Evolutionary conservation across 2,329 filamentous ascomycete genomes (phyloP).

Genomic region (Esteya vermicola): DNA sequence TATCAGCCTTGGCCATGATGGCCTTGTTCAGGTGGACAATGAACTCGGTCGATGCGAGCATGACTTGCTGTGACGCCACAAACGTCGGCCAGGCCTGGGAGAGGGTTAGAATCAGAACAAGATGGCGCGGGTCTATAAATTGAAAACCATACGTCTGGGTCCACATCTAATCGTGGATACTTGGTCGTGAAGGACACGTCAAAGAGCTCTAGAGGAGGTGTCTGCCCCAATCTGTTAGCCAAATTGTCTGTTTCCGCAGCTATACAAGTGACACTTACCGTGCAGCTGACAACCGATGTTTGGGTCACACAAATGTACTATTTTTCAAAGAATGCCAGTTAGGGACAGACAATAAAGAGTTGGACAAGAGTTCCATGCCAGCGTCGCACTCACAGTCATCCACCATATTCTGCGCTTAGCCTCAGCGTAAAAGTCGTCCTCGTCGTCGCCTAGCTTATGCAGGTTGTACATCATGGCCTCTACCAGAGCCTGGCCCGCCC

Average conservation of each 20-base stretch:
- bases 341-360: neutral
- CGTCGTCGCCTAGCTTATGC: conserved; percentile 22
- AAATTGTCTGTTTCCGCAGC: neutral
- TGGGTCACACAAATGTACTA: conserved; percentile 37
- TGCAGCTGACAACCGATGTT: conserved; percentile 34
- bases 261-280: conserved; percentile 17
- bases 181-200: conserved; percentile 26
- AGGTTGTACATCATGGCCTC: conserved; percentile 31
- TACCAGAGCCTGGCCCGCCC: conserved; percentile 31
- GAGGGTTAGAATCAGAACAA: neutral
- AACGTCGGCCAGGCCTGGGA: conserved; percentile 26
- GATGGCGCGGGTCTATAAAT: neutral
- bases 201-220: conserved; percentile 10
- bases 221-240: conserved; percentile 1
- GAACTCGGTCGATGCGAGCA: conserved; percentile 31
- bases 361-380: no score
- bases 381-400: conserved; percentile 27
- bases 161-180: conserved; percentile 24
- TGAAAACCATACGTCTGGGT: conserved; percentile 22
- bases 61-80: conserved; percentile 31
- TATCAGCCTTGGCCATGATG: conserved; percentile 21
- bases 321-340: conserved; percentile 4
- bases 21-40: conserved; percentile 31
- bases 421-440: conserved; percentile 28
- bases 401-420: conserved; percentile 34